Percentiles rank a stretch among this genome's conserved stretches.
Evolutionary conservation across 2,329 filamentous ascomycete genomes (phyloP).

Genomic region (Aspergillus thermomutatus): DNA sequence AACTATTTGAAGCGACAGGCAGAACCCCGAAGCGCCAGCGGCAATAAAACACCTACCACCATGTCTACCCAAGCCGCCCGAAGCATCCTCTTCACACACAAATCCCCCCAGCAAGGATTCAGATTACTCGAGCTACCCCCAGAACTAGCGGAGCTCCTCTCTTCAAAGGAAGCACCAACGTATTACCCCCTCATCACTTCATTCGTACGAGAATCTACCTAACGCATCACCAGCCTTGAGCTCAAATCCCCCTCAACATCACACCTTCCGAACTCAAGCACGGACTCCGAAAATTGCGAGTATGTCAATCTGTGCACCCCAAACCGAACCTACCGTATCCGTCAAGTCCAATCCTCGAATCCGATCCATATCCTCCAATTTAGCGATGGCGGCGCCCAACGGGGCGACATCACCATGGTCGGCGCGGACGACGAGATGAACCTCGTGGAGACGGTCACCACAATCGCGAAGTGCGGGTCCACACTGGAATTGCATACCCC

Average conservation of each 20-base stretch:
- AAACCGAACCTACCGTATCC: constrained; percentile 56
- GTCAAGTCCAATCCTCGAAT: constrained; percentile 65
- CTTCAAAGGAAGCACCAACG: constrained; percentile 43
- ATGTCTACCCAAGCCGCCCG: constrained; percentile 40
- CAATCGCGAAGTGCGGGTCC: constrained; percentile 45
- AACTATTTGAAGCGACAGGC: neutral
- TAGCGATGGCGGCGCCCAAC: constrained; percentile 30
- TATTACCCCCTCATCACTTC: constrained; percentile 14
- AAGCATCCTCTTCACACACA: constrained; percentile 41
- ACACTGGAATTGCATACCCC: constrained; percentile 44
- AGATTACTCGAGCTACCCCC: constrained; percentile 60
- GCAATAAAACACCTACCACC: neutral
- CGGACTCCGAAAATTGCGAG: constrained; percentile 26
- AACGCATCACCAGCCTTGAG: constrained; percentile 31
- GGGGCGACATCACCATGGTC: constrained; percentile 28
- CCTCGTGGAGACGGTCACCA: constrained; percentile 32
- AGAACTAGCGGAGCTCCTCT: constrained; percentile 53
- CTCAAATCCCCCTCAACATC: constrained; percentile 39
- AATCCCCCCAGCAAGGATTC: constrained; percentile 50
- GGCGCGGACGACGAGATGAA: constrained; percentile 18
- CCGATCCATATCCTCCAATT: constrained; percentile 55
- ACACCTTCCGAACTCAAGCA: constrained; percentile 17
- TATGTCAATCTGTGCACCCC: constrained; percentile 59
- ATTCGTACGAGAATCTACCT: neutral
- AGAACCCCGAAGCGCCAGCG: neutral